phyloP scores from a whole-genome alignment of 2,329 filamentous ascomycete genomes.

The Zasmidium citrigriseum region DNA sequence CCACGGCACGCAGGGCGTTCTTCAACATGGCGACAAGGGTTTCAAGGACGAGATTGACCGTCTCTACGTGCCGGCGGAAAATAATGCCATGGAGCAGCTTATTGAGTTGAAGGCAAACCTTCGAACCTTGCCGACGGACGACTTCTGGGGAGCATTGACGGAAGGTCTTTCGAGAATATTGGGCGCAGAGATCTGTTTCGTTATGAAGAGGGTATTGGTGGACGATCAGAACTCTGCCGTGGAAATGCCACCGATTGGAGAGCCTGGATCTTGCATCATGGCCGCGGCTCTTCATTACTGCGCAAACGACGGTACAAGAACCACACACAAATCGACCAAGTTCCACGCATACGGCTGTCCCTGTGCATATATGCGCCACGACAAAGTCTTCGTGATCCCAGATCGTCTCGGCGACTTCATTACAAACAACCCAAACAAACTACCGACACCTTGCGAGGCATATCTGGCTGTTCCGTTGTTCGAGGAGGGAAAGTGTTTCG shows the following conservation, averaged over 20 bases:
- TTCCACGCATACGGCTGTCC: slow-evolving; percentile 67
- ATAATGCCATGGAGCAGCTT: slow-evolving; percentile 61
- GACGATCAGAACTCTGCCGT: slow-evolving; percentile 60
- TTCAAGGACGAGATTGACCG: slow-evolving; percentile 27
- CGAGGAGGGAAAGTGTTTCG: slow-evolving; percentile 65
- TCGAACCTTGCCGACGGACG: slow-evolving; percentile 54
- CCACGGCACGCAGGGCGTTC: slow-evolving; percentile 26
- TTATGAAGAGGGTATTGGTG: slow-evolving; percentile 63
- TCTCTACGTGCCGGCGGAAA: slow-evolving; percentile 49
- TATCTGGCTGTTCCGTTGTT: slow-evolving; percentile 69
- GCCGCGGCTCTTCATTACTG: slow-evolving; percentile 65
- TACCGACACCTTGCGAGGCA: slow-evolving; percentile 64
- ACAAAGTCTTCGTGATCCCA: slow-evolving; percentile 69
- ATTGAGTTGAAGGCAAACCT: slow-evolving; percentile 61
- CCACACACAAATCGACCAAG: slow-evolving; percentile 61
- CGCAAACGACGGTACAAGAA: slow-evolving; percentile 58
- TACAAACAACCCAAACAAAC: slow-evolving; percentile 60
- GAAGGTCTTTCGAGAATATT: slow-evolving; percentile 64
- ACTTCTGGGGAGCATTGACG: slow-evolving; percentile 66
- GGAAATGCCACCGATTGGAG: slow-evolving; percentile 62
- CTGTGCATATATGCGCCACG: slow-evolving; percentile 69
- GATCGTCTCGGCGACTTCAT: slow-evolving; percentile 61
- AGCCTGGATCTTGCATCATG: slow-evolving; percentile 64
- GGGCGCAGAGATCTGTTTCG: slow-evolving; percentile 67
- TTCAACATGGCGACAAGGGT: slow-evolving; percentile 27